Percentiles rank a stretch among this genome's conserved stretches.
phyloP scores from a whole-genome alignment of 768 basidiomycete species.

The Suillus fuscotomentosus region DNA sequence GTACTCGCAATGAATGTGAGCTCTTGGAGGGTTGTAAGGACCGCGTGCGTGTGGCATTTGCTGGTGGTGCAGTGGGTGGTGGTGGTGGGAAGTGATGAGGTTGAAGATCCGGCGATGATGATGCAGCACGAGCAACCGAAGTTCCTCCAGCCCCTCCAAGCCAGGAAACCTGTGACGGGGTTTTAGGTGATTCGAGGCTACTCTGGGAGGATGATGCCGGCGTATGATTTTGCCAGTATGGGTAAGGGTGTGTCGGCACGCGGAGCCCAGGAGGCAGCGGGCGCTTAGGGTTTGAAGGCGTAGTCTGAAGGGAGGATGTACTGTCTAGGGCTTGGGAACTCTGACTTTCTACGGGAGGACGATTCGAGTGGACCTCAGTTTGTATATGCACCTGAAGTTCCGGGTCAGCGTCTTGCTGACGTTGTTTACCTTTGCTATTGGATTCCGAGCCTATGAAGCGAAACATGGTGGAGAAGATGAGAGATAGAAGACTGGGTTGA shows the following conservation, averaged over 20 bases:
- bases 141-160: constrained; percentile 18
- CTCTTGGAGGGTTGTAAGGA: constrained; percentile 33
- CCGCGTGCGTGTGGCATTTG: constrained; percentile 30
- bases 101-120: constrained; percentile 9
- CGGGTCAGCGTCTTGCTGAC: constrained; percentile 13
- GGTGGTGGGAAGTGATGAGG: constrained; percentile 32
- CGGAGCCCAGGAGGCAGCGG: constrained; percentile 32
- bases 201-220: constrained; percentile 30
- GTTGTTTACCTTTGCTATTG: constrained; percentile 25
- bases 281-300: constrained; percentile 18
- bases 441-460: constrained; percentile 29
- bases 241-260: constrained; percentile 32
- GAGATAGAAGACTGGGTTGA: not conserved
- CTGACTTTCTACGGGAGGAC: constrained; percentile 12
- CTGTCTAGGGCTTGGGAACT: constrained; percentile 18
- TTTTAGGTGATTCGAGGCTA: constrained; percentile 30
- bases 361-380: constrained; percentile 27
- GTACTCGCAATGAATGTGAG: constrained; percentile 42
- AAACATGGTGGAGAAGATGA: constrained; percentile 22
- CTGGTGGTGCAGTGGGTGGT: constrained; percentile 27
- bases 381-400: constrained; percentile 27
- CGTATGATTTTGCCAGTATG: constrained; percentile 34
- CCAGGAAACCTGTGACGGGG: constrained; percentile 43
- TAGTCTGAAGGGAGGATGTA: constrained; percentile 17
- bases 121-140: constrained; percentile 8